phyloP scores from a whole-genome alignment of 208 protist species.

The Trypanosoma melophagium region DNA sequence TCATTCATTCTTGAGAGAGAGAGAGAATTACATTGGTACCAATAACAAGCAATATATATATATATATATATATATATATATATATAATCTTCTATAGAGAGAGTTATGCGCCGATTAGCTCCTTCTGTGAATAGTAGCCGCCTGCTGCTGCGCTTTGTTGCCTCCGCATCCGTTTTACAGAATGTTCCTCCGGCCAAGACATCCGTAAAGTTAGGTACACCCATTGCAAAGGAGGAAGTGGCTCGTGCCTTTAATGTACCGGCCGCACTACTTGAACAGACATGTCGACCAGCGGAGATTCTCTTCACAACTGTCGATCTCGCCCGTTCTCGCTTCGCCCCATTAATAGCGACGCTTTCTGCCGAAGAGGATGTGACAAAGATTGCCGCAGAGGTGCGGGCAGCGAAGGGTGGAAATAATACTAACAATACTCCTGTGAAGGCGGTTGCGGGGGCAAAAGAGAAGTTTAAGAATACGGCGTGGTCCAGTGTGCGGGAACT shows the following conservation, averaged over 20 bases:
- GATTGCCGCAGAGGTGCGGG: conserved; percentile 60
- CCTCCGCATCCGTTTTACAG: conserved; percentile 52
- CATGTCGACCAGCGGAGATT: conserved; percentile 49
- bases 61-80: too few species aligned
- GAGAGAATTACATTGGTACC: too few species aligned
- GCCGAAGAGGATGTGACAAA: conserved; percentile 53
- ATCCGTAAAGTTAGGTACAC: conserved; percentile 46
- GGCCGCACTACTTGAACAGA: conserved; percentile 42
- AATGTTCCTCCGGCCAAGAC: conserved; percentile 44
- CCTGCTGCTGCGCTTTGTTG: conserved; percentile 32
- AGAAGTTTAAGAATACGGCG: conserved; percentile 63
- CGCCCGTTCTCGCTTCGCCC: conserved; percentile 55
- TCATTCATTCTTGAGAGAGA: too few species aligned
- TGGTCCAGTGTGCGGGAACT: conserved; percentile 61
- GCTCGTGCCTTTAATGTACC: conserved; percentile 57
- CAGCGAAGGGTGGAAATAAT: conserved; percentile 26
- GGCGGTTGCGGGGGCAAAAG: conserved; percentile 53
- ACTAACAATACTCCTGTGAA: conserved; percentile 26
- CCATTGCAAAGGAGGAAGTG: conserved; percentile 47
- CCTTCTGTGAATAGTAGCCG: too few species aligned
- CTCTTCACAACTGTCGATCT: conserved; percentile 73
- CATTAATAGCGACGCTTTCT: conserved; percentile 56
- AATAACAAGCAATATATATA: too few species aligned
- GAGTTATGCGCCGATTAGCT: too few species aligned
- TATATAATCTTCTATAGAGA: too few species aligned